Conservation (phyloP, 768 basidiomycete genomes). For the Pleurotus pulmonarius region DNA sequence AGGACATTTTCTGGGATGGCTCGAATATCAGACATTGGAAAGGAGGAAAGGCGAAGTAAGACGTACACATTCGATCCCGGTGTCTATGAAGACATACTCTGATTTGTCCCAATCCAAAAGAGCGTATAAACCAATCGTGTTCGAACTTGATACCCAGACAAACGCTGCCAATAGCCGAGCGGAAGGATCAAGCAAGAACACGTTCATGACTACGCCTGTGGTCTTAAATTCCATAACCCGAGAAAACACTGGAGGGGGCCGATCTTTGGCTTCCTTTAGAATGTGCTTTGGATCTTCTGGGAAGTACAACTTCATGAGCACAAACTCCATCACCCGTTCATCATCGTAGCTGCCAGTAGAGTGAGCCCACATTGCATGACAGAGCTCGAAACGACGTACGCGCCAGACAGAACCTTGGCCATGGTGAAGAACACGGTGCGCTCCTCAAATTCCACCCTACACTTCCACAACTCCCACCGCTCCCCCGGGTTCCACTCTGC, state of each 20-base stretch:
- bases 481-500: slow-evolving; percentile 67
- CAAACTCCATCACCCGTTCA: slow-evolving; percentile 64
- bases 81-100: slow-evolving; percentile 72
- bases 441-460: slow-evolving; percentile 71
- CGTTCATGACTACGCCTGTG: slow-evolving; percentile 70
- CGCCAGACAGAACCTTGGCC: slow-evolving; percentile 55
- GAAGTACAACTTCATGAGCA: slow-evolving; percentile 66
- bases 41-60: not conserved
- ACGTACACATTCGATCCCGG: slow-evolving; percentile 70
- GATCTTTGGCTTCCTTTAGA: slow-evolving; percentile 24
- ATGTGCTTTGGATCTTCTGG: slow-evolving; percentile 41
- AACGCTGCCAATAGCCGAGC: slow-evolving; percentile 61
- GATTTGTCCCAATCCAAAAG: slow-evolving; percentile 62
- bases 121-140: slow-evolving; percentile 58
- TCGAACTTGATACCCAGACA: slow-evolving; percentile 57
- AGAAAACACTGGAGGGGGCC: slow-evolving; percentile 56
- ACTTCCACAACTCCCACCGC: slow-evolving; percentile 75
- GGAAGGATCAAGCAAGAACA: slow-evolving; percentile 68
- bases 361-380: not conserved
- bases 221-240: slow-evolving; percentile 62
- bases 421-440: slow-evolving; percentile 72
- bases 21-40: not conserved
- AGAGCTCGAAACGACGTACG: slow-evolving; percentile 31
- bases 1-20: slow-evolving; percentile 48
- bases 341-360: slow-evolving; percentile 46